These are phyloP conservation scores for Phyllosticta citriasiana DNA, from an alignment of 2,329 filamentous ascomycete genomes.

Conservation along the genomic window DNA sequence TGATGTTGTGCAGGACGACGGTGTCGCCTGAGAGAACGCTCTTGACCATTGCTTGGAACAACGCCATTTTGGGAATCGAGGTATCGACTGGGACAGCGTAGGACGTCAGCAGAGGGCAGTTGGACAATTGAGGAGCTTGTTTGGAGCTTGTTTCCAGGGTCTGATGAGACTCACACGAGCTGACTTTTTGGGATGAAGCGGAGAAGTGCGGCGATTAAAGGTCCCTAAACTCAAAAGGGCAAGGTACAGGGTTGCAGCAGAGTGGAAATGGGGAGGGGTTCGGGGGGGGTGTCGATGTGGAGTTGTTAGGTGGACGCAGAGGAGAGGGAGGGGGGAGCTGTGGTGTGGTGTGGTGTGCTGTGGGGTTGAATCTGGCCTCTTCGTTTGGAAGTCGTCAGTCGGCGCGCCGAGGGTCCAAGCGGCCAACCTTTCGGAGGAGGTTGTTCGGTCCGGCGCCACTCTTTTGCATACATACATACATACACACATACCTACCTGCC, in stretches of 20 bases:
- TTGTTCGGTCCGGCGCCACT: neutral
- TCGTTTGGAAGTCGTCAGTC: slow-evolving; percentile 4
- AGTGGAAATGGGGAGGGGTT: neutral
- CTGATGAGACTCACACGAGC: slow-evolving; percentile 10
- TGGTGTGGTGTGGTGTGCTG: neutral
- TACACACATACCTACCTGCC: neutral
- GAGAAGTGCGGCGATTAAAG: neutral
- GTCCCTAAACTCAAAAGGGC: neutral
- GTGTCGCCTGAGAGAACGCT: slow-evolving; percentile 91
- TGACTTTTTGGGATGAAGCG: neutral
- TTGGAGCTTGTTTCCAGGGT: neutral
- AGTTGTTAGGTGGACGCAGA: slow-evolving; percentile 1
- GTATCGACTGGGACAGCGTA: slow-evolving; percentile 1
- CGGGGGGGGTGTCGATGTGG: slow-evolving; percentile 1
- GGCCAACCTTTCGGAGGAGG: neutral
- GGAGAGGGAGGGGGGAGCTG: neutral
- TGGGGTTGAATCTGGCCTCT: slow-evolving; percentile 10
- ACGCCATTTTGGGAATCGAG: slow-evolving; percentile 15
- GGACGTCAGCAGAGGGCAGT: neutral
- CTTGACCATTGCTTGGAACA: slow-evolving; percentile 53
- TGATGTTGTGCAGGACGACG: slow-evolving; percentile 69
- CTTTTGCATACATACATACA: neutral
- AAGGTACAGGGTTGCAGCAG: neutral
- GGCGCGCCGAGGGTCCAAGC: slow-evolving; percentile 3
- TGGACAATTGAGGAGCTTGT: neutral